Evolutionary conservation across 1,284 basidiomycete genomes (phyloP).

Genomic region (Irpex sp.): DNA sequence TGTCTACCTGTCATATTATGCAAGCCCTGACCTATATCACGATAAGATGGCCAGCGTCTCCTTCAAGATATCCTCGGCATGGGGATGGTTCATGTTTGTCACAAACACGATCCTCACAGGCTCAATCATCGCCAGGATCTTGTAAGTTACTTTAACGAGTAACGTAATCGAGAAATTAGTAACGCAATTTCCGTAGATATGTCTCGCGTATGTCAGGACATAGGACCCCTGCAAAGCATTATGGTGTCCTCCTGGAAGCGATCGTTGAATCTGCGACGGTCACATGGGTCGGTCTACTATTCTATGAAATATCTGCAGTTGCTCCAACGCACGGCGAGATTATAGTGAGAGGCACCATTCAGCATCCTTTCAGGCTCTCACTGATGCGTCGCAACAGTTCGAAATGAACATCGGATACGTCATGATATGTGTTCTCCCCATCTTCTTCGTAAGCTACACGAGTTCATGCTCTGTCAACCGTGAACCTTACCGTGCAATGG

Average conservation of each 20-base stretch:
- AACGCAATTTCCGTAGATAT: neutral
- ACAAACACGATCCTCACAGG: too few species aligned
- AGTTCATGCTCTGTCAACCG: neutral
- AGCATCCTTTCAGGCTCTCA: neutral
- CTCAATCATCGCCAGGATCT: too few species aligned
- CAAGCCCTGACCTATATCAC: too few species aligned
- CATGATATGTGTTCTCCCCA: constrained; percentile 4
- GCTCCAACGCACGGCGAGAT: constrained; percentile 14
- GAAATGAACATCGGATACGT: constrained; percentile 2
- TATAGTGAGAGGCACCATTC: constrained; percentile 6
- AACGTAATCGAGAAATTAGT: neutral
- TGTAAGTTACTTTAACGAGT: neutral
- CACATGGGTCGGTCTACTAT: constrained; percentile 21
- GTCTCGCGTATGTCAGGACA: neutral
- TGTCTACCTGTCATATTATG: too few species aligned
- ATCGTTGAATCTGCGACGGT: constrained; percentile 20
- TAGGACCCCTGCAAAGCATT: neutral
- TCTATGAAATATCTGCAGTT: constrained; percentile 17
- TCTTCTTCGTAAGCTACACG: constrained; percentile 5
- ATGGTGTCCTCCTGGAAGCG: constrained; percentile 8
- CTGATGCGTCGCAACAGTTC: neutral
- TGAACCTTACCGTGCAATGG: neutral
- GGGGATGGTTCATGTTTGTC: too few species aligned
- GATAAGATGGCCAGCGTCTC: too few species aligned
- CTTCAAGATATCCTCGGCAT: too few species aligned